Evolutionary conservation across 2,329 filamentous ascomycete genomes (phyloP).

Genomic region (Davidsoniella neocaledoniae): DNA sequence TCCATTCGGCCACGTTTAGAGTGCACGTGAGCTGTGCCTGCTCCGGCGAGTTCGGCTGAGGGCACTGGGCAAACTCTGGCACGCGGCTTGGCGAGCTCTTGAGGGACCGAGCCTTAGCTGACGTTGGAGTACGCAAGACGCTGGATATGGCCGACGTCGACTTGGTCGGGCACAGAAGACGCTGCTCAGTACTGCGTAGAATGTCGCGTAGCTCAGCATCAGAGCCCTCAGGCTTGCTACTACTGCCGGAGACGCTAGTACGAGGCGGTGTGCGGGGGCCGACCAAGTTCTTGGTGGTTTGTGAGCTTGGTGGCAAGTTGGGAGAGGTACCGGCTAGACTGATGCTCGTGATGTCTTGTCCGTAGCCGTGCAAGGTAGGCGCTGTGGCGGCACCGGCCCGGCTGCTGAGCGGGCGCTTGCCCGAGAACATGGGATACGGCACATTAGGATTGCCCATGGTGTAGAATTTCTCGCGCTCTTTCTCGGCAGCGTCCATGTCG

Average conservation of each 20-base stretch:
- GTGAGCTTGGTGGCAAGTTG: too few species aligned
- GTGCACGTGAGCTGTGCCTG: constrained; percentile 9
- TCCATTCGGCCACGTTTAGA: constrained; percentile 7
- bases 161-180: constrained; percentile 20
- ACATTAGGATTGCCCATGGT: neutral
- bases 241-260: neutral
- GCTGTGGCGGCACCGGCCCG: neutral
- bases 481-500: neutral
- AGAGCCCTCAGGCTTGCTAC: constrained; percentile 14
- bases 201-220: constrained; percentile 36
- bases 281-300: neutral
- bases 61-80: constrained; percentile 1
- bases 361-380: neutral
- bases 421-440: constrained; percentile 9
- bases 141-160: constrained; percentile 4
- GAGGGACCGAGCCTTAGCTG: constrained; percentile 2
- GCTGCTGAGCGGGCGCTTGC: neutral
- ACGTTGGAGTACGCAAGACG: constrained; percentile 8
- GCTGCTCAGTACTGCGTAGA: constrained; percentile 34
- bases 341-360: neutral
- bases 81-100: constrained; percentile 6
- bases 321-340: neutral
- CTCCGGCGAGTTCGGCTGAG: constrained; percentile 1
- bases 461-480: constrained; percentile 9
- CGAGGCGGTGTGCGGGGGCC: constrained; percentile 2